These are phyloP conservation scores for Ustilago sp. DNA, from an alignment of 1,284 basidiomycete genomes.

Conservation along the genomic window DNA sequence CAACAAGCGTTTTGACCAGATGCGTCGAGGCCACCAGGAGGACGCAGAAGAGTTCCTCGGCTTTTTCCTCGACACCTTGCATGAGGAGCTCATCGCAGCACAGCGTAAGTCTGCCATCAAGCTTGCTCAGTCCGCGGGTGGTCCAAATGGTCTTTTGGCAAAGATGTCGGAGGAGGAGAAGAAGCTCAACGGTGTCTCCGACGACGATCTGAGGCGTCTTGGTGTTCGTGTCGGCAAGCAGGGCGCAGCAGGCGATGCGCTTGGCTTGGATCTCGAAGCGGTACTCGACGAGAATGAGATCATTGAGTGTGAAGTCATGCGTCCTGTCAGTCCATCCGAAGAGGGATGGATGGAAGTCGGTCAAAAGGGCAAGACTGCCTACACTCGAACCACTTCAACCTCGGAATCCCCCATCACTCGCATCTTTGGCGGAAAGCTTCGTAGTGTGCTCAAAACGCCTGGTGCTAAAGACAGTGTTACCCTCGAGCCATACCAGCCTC, in stretches of 20 bases:
- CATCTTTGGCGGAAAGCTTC: conserved; percentile 92
- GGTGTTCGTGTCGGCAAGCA: conserved; percentile 36
- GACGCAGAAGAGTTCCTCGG: conserved; percentile 99
- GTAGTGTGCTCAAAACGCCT: conserved; percentile 85
- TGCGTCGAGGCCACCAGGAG: conserved; percentile 95
- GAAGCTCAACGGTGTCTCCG: conserved; percentile 48
- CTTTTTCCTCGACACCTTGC: conserved; percentile 92
- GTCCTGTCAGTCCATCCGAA: conserved; percentile 62
- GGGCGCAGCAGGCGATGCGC: conserved; percentile 12
- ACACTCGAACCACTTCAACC: conserved; percentile 83
- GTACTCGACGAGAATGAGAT: conserved; percentile 72
- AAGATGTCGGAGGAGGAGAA: conserved; percentile 48
- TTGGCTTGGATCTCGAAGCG: conserved; percentile 25
- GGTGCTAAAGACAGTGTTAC: conserved; percentile 86
- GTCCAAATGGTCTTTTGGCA: conserved; percentile 35
- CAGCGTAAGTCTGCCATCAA: conserved; percentile 70
- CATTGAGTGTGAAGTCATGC: conserved; percentile 71
- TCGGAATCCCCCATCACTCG: conserved; percentile 87
- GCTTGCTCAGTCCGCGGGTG: conserved; percentile 65
- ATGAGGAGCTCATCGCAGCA: conserved; percentile 87
- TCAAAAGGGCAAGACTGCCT: conserved; percentile 84
- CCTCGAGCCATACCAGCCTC: conserved; percentile 90
- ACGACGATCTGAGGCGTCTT: conserved; percentile 36
- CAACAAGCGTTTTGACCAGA: conserved; percentile 92
- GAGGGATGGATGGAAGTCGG: conserved; percentile 89